phyloP scores from a whole-genome alignment of 495 filamentous ascomycete species.

The Penicillium psychrofluorescens region DNA sequence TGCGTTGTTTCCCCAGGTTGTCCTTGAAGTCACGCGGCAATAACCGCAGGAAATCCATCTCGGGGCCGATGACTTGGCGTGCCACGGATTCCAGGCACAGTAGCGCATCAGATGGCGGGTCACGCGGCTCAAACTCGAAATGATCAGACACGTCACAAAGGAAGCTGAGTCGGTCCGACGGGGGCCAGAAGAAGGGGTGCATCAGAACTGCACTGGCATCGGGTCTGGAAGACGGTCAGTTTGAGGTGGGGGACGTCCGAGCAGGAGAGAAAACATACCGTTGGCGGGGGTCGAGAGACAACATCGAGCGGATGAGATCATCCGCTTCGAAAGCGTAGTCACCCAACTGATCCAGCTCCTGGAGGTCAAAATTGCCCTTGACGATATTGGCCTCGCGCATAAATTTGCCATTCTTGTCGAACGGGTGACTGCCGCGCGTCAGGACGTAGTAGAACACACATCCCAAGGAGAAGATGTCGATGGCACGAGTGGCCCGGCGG shows the following conservation, averaged over 20 bases:
- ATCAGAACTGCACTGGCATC: constrained; percentile 69
- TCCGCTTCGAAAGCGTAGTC: constrained; percentile 80
- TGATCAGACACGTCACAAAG: constrained; percentile 91
- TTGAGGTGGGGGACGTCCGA: not conserved
- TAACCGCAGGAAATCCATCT: constrained; percentile 66
- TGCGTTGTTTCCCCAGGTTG: constrained; percentile 85
- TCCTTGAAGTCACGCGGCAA: constrained; percentile 79
- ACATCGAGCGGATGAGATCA: constrained; percentile 79
- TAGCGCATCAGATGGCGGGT: constrained; percentile 65
- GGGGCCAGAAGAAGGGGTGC: constrained; percentile 93
- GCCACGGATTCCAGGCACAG: constrained; percentile 54
- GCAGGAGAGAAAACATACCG: constrained; percentile 32
- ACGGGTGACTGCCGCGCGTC: constrained; percentile 86
- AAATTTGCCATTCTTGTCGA: constrained; percentile 85
- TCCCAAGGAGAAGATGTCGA: constrained; percentile 94
- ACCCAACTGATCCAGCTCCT: constrained; percentile 61
- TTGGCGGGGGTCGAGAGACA: constrained; percentile 60
- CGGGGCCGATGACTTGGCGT: constrained; percentile 44
- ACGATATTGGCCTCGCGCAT: constrained; percentile 97
- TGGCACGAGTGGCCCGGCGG: constrained; percentile 83
- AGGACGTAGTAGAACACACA: constrained; percentile 96
- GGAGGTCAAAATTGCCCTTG: constrained; percentile 70
- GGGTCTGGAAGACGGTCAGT: constrained; percentile 33
- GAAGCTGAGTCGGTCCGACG: constrained; percentile 81
- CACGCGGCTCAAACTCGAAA: constrained; percentile 83